Evolutionary conservation across 495 filamentous ascomycete genomes (phyloP), one percentile per base, ranked within the genome.

Genomic region (Penicillium waksmanii): DNA sequence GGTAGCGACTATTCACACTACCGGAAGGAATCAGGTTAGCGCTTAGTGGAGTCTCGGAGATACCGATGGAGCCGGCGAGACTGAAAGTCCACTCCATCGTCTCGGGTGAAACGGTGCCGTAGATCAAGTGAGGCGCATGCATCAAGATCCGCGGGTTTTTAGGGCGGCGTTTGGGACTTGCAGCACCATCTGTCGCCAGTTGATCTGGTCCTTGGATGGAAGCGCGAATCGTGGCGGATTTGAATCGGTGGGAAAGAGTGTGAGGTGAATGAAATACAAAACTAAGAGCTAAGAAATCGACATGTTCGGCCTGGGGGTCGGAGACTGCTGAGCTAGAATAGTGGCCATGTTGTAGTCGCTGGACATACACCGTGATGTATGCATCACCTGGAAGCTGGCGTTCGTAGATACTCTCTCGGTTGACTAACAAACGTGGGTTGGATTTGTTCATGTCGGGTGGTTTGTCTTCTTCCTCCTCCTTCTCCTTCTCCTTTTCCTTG

Each of bases 21-120:
- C 77, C 74, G 5, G 70, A 70, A 0, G 80, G 80, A 19, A 72
- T 76, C 0, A 84, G 12, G 38, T 69, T 77, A 11, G 80, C 80
- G 33, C 74, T 73, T 10, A 82, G 56, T 0, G 79, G 80, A 2
- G 73, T 57, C 44, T 82, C 74, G 2, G 78, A 74, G 15, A 84
- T 63, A 1, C 81, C 80, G 6, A 84, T 61, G 3, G 78, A 78
- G 3, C 79, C 80, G 8, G 76, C 73, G 8, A 83, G 66, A 51
- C 75, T 80, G 61, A 82, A 83, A 21, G 77, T 77, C 80, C 79
- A 82, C 54, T 81, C 74, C 61, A 84, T 65, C 12, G 74, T 80
- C 55, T 82, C 80, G 0, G 80, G 78, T 9, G 79, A 81, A 5
- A 82, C 75, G n/a, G 77, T 72, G 18, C 81, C 81, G 58, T 77